Evolutionary conservation across 768 basidiomycete species (phyloP), one percentile per base, ranked within the genome.

Genomic region (Rubroboletus satanas): DNA sequence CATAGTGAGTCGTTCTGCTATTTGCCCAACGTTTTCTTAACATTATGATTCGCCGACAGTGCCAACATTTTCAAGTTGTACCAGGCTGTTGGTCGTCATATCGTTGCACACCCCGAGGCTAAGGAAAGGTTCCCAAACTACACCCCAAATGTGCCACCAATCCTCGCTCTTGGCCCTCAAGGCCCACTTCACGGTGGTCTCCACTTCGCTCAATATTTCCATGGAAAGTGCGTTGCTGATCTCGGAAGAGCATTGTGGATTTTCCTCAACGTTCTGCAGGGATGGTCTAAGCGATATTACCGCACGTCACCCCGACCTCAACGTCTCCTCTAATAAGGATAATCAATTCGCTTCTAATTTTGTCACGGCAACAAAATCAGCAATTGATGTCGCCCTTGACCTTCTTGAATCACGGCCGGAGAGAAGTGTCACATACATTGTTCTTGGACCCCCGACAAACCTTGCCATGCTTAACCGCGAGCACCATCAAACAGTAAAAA

Each of bases 181-280:
- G 78, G 78, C 1, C 93, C 93, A 10, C 76, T 93, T 2, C 75
- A 80, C 47, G 93, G 92, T 4, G 82, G 83, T 18, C 66, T 80
- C 7, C 86, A 89, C 64, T 85, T 79, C 49, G 94, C 93, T 14
- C 79, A 85, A 58, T 93, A 91, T 67, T 96, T 97, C 64, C 90
- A 92, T 62, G 90, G 90, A 62, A 82, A 78, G 90, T 83, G 57
- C 38, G 75, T 69, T 11, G 12, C 36, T 29, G 21, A 37, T 48
- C 28, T 28, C 17, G 15, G 3, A 14, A 28, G 15, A 14, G 33
- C 36, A 56, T 28, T 50, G 23, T 31, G 29, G 56, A 45, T 56
- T 49, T 21, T 39, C 32, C 50, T 45, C 32, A 38, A 38, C 14
- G 23, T 39, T 5, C 17, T 38, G 12, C 61, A 90, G 88, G 65